phyloP scores from a whole-genome alignment of 345 rosid genomes.

The Eutrema japonicum region DNA sequence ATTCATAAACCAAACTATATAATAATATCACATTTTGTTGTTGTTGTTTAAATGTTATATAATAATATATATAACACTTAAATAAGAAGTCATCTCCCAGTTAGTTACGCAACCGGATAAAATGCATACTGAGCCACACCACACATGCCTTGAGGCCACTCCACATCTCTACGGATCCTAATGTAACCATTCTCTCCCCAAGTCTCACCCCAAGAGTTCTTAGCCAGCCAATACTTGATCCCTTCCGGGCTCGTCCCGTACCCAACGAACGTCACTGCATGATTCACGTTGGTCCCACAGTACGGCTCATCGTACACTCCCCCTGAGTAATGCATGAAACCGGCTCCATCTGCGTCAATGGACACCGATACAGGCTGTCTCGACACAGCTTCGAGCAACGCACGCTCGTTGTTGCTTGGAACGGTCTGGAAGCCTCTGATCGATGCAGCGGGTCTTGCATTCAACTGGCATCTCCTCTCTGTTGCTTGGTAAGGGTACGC shows the following conservation, averaged over 20 bases:
- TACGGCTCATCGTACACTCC: conserved; percentile 52
- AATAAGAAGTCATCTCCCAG: conserved; percentile 1
- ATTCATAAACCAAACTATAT: conserved; percentile 8
- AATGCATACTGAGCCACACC: conserved; percentile 60
- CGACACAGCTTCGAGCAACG: conserved; percentile 55
- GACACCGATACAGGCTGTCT: conserved; percentile 65
- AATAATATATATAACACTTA: conserved; percentile 4
- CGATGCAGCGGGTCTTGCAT: conserved; percentile 36
- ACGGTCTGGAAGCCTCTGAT: conserved; percentile 54
- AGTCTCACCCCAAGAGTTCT: conserved; percentile 61
- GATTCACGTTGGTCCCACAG: conserved; percentile 53
- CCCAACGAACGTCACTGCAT: conserved; percentile 55
- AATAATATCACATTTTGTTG: not conserved
- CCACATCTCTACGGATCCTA: conserved; percentile 54
- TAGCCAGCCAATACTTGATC: conserved; percentile 57
- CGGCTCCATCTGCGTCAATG: conserved; percentile 41
- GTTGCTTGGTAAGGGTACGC: conserved; percentile 52
- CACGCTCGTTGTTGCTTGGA: conserved; percentile 53
- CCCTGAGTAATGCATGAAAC: conserved; percentile 45
- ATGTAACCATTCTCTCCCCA: conserved; percentile 73
- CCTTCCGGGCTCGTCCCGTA: conserved; percentile 50
- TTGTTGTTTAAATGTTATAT: not conserved
- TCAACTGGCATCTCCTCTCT: conserved; percentile 25
- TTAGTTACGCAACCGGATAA: conserved; percentile 50
- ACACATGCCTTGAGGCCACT: conserved; percentile 49